Conservation (phyloP, 495 filamentous ascomycete species). For the Amniculicola lignicola region DNA sequence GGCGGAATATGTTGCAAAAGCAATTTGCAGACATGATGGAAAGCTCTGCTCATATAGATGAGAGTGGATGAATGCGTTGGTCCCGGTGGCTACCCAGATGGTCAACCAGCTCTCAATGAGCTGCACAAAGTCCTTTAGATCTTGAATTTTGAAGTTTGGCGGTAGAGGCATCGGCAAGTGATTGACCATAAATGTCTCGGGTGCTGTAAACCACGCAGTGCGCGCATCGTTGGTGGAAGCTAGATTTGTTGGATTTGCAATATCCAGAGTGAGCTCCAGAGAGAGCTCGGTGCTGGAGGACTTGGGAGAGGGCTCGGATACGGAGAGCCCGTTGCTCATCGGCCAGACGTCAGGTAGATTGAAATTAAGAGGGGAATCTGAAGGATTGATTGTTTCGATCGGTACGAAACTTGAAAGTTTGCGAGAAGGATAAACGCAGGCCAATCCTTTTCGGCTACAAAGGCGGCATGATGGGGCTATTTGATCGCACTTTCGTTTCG, state of each 20-base stretch:
- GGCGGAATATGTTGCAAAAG: neutral
- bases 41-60: neutral
- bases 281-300: neutral
- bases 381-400: neutral
- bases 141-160: conserved; percentile 3
- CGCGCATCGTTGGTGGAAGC: neutral
- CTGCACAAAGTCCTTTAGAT: conserved; percentile 2
- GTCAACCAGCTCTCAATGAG: neutral
- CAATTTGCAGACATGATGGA: conserved; percentile 2
- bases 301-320: neutral
- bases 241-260: neutral
- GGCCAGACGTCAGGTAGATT: neutral
- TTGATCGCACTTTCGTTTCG: conserved; percentile 4
- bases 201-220: neutral
- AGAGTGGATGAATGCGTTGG: conserved; percentile 7
- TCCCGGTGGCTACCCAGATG: neutral
- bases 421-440: conserved; percentile 1
- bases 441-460: neutral
- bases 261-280: neutral
- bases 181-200: neutral
- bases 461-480: neutral
- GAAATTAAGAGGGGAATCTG: neutral
- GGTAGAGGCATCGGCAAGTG: neutral
- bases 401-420: neutral
- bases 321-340: conserved; percentile 2